Percentiles rank a stretch among this genome's conserved stretches.
Evolutionary conservation across 78 protist species (phyloP).

Genomic region (Dictyostelium citrinum): DNA sequence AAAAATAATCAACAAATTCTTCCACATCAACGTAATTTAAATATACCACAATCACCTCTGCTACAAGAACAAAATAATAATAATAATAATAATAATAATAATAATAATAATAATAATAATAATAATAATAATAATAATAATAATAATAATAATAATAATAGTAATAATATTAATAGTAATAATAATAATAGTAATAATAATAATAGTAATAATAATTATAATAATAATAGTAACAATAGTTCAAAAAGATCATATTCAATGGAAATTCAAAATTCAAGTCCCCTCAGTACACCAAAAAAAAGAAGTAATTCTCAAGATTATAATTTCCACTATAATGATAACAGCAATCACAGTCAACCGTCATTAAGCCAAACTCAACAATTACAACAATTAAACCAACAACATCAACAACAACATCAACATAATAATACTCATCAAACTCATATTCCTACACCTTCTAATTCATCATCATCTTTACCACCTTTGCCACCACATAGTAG

Average conservation of each 20-base stretch:
- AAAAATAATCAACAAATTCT: neutral
- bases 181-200: neutral
- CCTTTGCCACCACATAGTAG: neutral
- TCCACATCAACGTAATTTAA: neutral
- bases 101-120: no score
- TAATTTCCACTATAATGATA: neutral
- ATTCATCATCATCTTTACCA: neutral
- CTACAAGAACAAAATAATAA: neutral
- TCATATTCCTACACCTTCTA: neutral
- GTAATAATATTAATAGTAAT: no score
- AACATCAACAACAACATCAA: neutral
- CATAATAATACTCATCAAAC: neutral
- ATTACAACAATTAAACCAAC: neutral
- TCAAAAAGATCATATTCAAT: constrained; percentile 40
- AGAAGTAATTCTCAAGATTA: constrained; percentile 40
- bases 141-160: neutral
- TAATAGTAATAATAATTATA: no score
- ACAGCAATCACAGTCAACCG: neutral
- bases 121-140: neutral
- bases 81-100: neutral
- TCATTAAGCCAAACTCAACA: neutral
- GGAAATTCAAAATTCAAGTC: neutral
- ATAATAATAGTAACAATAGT: neutral
- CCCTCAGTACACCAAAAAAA: constrained; percentile 34
- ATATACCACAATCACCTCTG: neutral